A percentile compares a stretch with the other conserved stretches of the same genome.
phyloP scores from a whole-genome alignment of 495 filamentous ascomycete genomes.

The Aspergillus haitiensis region DNA sequence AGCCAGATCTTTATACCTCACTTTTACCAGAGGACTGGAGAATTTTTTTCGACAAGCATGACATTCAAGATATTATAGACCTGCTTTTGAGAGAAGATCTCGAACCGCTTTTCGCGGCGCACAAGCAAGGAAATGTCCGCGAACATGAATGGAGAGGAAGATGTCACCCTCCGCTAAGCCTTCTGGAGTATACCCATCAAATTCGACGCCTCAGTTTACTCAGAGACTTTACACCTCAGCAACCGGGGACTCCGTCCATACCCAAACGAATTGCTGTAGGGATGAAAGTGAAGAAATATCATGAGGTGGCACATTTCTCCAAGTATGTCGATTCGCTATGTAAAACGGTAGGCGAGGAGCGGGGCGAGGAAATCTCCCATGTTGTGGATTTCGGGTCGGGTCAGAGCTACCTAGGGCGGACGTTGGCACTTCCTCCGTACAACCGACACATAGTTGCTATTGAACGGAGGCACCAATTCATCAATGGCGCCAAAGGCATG shows the following conservation, averaged over 20 bases:
- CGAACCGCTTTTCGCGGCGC: conserved; percentile 22
- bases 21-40: conserved; percentile 80
- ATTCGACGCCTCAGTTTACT: conserved; percentile 69
- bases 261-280: conserved; percentile 74
- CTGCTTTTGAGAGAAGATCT: conserved; percentile 76
- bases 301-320: conserved; percentile 75
- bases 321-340: conserved; percentile 56
- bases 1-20: conserved; percentile 72
- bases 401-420: conserved; percentile 91
- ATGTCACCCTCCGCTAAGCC: conserved; percentile 60
- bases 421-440: conserved; percentile 80
- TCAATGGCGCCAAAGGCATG: conserved; percentile 77
- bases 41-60: conserved; percentile 65
- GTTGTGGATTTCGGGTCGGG: conserved; percentile 95
- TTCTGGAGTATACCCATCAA: conserved; percentile 72
- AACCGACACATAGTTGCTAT: conserved; percentile 86
- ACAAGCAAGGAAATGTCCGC: conserved; percentile 15
- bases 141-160: conserved; percentile 49
- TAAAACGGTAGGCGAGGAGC: conserved; percentile 56
- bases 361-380: conserved; percentile 66
- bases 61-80: conserved; percentile 73
- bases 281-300: conserved; percentile 95
- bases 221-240: conserved; percentile 53
- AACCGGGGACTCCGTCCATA: conserved; percentile 45
- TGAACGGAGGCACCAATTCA: conserved; percentile 82